Evolutionary conservation across 352 stramenopile genomes (phyloP), one percentile per base, ranked within the genome.

Genomic region (Pythium aquatile): DNA sequence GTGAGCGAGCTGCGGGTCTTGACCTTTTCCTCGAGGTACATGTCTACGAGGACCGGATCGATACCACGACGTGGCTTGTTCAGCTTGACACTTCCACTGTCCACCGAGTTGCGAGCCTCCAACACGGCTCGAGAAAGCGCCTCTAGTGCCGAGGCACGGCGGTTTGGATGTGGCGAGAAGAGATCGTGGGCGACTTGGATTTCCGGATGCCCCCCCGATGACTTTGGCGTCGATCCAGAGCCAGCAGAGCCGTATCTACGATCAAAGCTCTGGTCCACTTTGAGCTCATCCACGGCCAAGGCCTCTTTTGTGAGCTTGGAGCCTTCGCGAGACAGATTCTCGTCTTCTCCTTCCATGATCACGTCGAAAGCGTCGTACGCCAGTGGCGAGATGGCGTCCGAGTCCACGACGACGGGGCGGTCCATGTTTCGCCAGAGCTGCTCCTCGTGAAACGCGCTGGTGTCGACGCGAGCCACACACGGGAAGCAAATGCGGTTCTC

Each of bases 401-500:
- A n/a, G 53, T 73, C 61, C 7, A 73, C 60, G 24, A 73, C 61
- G 2, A 73, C 60, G 20, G 68, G 53, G 16, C 62, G 68, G 9
- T 55, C 48, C 44, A 70, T 30, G 39, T 20, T 59, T 24, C 62
- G 62, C 68, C 63, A 70, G 11, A 74, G 58, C 58, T 61, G 32
- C 8, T 70, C 52, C n/a, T 73, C 64, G 24, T 83, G 70, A 44
- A 81, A 83, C 9, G 77, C 71, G 53, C 69, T 73, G 11, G 63
- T 78, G 55, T 88, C 78, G 20, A 87, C 77, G 14, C 75, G 80
- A 30, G 77, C 78, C 30, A 88, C 76, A 26, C 81, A 90, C 3
- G 73, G 56, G 52, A 77, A 87, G 57, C 83, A 92, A 56, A 90
- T 74, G 53, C 83, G 81, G 55, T 74, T 80, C 44, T 84, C 77